These are phyloP conservation scores for Chaetomium tenue DNA, from an alignment of 495 filamentous ascomycete species.

Conservation along the genomic window DNA sequence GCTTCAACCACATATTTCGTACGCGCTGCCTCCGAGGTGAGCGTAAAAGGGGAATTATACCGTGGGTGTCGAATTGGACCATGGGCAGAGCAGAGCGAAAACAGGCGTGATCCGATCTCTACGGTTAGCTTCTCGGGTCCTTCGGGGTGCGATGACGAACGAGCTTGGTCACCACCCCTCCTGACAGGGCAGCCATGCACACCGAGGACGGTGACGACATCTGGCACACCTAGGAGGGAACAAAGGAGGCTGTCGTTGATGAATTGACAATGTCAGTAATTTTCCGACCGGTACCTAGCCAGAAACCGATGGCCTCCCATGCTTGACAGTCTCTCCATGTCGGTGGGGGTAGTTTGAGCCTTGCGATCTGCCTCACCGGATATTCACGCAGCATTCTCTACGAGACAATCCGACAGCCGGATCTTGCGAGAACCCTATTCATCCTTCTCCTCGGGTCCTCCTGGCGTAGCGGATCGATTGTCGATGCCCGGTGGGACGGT, in stretches of 20 bases:
- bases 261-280: background rate
- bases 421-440: conserved; percentile 9
- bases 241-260: background rate
- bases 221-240: background rate
- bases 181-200: background rate
- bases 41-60: too few species aligned
- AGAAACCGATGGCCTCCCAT: background rate
- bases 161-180: background rate
- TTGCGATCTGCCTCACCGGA: conserved; percentile 20
- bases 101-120: background rate
- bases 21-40: background rate
- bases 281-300: background rate
- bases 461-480: conserved; percentile 11
- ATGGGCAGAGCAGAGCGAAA: too few species aligned
- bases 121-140: background rate
- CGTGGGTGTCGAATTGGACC: too few species aligned
- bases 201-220: background rate
- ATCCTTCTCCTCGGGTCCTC: background rate
- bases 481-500: conserved; percentile 10
- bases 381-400: background rate
- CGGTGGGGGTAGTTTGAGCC: conserved; percentile 10
- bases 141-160: background rate
- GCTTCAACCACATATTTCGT: too few species aligned
- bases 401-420: background rate
- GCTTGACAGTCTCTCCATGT: background rate